A percentile compares a stretch with the other conserved stretches of the same genome.
Evolutionary conservation across 148 eudicot species (phyloP).

Genomic region (Pouteria glomerata): DNA sequence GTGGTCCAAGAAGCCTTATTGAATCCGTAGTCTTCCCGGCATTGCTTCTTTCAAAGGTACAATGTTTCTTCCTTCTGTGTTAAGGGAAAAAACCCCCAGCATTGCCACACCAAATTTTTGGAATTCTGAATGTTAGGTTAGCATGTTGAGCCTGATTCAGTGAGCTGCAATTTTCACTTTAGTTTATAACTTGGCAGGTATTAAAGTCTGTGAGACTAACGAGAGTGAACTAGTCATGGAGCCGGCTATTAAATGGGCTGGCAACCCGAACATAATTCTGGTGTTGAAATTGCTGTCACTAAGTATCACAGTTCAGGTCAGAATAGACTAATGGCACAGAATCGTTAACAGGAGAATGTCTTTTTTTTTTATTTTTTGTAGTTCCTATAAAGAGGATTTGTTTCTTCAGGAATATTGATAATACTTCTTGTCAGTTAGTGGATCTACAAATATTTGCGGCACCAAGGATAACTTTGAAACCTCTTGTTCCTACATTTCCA

Average conservation of each 20-base stretch:
- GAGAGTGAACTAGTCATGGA: slow-evolving; percentile 83
- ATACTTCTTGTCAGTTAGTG: slow-evolving; percentile 52
- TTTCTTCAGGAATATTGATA: slow-evolving; percentile 15
- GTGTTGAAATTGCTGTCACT: slow-evolving; percentile 46
- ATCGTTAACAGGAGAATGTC: not conserved
- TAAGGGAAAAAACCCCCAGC: not conserved
- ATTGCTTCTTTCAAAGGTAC: not conserved
- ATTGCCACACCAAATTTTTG: not conserved
- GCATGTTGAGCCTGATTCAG: not conserved
- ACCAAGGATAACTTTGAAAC: slow-evolving; percentile 73
- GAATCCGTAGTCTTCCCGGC: not conserved
- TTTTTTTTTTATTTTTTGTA: not conserved
- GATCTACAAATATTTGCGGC: slow-evolving; percentile 70
- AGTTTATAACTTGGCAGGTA: slow-evolving; percentile 38
- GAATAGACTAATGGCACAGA: not conserved
- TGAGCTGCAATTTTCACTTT: not conserved
- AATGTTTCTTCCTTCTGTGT: not conserved
- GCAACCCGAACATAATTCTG: slow-evolving; percentile 70
- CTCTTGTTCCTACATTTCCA: slow-evolving; percentile 82
- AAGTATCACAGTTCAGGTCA: slow-evolving; percentile 67
- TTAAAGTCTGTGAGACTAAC: slow-evolving; percentile 76
- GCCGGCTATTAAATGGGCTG: slow-evolving; percentile 87
- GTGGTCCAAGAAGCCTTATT: not conserved
- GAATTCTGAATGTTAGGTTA: not conserved
- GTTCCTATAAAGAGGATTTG: slow-evolving; percentile 1